Base-by-base conservation (phyloP, 2,329 filamentous ascomycete species). In the Aureobasidium musti region DNA sequence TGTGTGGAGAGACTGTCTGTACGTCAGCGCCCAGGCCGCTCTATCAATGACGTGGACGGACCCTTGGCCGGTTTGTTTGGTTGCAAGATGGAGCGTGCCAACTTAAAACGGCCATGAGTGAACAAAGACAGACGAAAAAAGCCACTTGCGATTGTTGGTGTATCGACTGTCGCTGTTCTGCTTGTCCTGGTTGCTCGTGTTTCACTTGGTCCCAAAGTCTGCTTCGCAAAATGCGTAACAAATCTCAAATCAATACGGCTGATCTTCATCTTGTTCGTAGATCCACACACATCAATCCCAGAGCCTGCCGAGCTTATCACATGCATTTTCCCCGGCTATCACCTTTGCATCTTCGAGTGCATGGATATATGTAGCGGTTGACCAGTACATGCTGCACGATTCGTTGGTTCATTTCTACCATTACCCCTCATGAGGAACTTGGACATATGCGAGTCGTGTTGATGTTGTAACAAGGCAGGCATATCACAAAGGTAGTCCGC, bases 221-320 rank as follows among this genome's bases (percentile, higher is more conserved):
- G 53, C 35, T 56, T 21, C 23, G 13, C 13, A 28, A 43, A 43
- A 17, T 19, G 56, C 23, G 17, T 26, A 19, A 33, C 59, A 50
- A 54, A 53, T 64, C 37, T 43, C 61, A 64, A 64, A 64, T 64
- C 61, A 54, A 17, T 35, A 45, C 61, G 61, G 61, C 61, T 53
- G 61, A 64, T 64, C 61, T 53, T 54, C 61, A 64, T 64, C 61
- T 64, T 49, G 49, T 35, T 64, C 37, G 61, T 43, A 47, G 60
- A 63, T 63, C 60, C 14, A 39, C 43, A 47, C 53, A 19, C 13
- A 57, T 28, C 33, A 10, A 23, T 45, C 17, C 23, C 23, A 59
- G 23, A 30, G 23, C 23, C 26, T 43, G 17, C 6, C 26, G 7
- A 45, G 54, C 39, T 59, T 59, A 59, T 45, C 54, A 33, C 39